These are phyloP conservation scores for Paracoccidioides brasiliensis DNA, from an alignment of 2,329 filamentous ascomycete genomes.

Conservation along the genomic window DNA sequence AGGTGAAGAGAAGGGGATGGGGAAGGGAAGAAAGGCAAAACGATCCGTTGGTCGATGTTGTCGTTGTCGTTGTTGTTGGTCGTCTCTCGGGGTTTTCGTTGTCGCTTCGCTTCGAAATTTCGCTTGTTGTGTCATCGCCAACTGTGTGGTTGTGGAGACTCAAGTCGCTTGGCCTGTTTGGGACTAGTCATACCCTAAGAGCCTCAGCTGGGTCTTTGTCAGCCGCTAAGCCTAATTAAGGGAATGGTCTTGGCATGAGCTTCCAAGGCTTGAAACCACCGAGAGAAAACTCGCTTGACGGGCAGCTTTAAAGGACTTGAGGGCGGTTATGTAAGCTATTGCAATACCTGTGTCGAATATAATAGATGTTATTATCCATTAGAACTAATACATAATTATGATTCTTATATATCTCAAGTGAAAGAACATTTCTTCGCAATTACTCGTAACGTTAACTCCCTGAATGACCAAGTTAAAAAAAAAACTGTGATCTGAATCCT, in stretches of 20 bases:
- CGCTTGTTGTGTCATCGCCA: conserved; percentile 9
- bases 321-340: no score
- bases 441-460: background rate
- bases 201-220: background rate
- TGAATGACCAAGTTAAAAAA: no score
- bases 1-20: conserved; percentile 18
- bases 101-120: conserved; percentile 10
- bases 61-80: conserved; percentile 14
- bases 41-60: conserved; percentile 1
- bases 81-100: conserved; percentile 20
- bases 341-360: background rate
- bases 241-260: background rate
- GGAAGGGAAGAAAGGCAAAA: background rate
- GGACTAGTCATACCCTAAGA: conserved; percentile 30
- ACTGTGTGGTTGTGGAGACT: conserved; percentile 22
- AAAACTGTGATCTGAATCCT: no score
- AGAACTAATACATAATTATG: background rate
- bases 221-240: conserved; percentile 1
- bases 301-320: no score
- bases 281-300: background rate
- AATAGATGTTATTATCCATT: background rate
- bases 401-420: background rate
- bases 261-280: background rate
- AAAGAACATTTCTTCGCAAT: background rate
- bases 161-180: conserved; percentile 30